Evolutionary conservation across 441 rosid genomes (phyloP).

Genomic region (Bocquillonia castaneifolia): DNA sequence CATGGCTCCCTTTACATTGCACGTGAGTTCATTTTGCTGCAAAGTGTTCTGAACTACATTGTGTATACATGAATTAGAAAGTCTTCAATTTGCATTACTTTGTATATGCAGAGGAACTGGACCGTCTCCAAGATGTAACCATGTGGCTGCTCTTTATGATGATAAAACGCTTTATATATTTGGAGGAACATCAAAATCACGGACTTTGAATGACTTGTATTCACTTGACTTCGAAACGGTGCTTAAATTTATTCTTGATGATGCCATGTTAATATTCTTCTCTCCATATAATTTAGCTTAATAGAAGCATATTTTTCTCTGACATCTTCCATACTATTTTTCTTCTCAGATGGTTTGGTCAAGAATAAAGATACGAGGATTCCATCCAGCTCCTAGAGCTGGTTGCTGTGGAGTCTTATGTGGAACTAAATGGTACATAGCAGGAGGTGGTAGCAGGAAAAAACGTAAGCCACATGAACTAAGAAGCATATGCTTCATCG

Average conservation of each 20-base stretch:
- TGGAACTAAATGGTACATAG: conserved; percentile 93
- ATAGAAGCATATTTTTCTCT: conserved; percentile 10
- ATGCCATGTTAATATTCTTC: neutral
- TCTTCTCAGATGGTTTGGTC: conserved; percentile 88
- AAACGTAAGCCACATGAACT: conserved; percentile 51
- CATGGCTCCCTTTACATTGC: conserved; percentile 97
- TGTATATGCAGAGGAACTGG: conserved; percentile 64
- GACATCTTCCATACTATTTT: conserved; percentile 17
- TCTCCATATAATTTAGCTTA: neutral
- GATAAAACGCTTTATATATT: conserved; percentile 76
- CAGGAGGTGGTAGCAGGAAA: conserved; percentile 97
- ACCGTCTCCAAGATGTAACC: conserved; percentile 85
- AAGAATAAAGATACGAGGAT: conserved; percentile 80
- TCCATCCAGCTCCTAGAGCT: conserved; percentile 91
- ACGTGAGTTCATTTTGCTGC: conserved; percentile 48
- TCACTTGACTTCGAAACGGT: conserved; percentile 96
- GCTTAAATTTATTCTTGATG: conserved; percentile 21
- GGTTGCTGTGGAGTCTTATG: conserved; percentile 86
- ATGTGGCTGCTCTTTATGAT: conserved; percentile 76
- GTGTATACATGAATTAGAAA: neutral
- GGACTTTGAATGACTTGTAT: conserved; percentile 79
- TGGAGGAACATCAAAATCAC: conserved; percentile 86
- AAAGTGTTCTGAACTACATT: neutral
- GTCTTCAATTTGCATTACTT: conserved; percentile 4
- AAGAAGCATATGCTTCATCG: conserved; percentile 6